phyloP scores from a whole-genome alignment of 73 alveolate genomes.

The Paramecium pentaurelia region DNA sequence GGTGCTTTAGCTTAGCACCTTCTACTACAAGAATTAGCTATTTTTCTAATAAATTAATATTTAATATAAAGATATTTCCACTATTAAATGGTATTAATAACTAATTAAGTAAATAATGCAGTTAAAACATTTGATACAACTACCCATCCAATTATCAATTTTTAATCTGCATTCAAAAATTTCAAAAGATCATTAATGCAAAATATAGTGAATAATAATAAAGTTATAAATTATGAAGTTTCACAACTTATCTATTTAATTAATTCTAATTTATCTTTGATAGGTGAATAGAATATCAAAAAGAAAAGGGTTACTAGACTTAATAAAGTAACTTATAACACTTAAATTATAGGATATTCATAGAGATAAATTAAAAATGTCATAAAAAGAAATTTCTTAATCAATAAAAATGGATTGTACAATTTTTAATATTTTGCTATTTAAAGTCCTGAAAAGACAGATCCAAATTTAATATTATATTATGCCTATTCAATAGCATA shows the following conservation, averaged over 20 bases:
- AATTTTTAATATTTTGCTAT: neutral
- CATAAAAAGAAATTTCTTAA: neutral
- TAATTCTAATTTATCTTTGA: neutral
- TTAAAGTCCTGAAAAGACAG: neutral
- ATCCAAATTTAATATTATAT: neutral
- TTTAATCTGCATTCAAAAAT: neutral
- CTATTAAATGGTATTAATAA: neutral
- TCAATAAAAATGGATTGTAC: neutral
- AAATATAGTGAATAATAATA: neutral
- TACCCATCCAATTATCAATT: neutral
- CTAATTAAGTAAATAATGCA: neutral
- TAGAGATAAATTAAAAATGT: neutral
- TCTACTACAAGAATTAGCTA: neutral
- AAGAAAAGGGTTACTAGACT: neutral
- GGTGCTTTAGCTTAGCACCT: neutral
- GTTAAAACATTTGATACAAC: neutral
- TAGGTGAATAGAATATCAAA: neutral
- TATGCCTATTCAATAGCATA: neutral
- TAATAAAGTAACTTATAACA: neutral
- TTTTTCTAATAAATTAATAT: neutral
- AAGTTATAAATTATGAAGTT: neutral
- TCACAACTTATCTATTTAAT: neutral
- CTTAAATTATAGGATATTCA: neutral
- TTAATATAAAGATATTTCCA: neutral
- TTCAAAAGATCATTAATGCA: neutral